phyloP scores from a whole-genome alignment of 129 eudicot species.

The Deinandra increscens region DNA sequence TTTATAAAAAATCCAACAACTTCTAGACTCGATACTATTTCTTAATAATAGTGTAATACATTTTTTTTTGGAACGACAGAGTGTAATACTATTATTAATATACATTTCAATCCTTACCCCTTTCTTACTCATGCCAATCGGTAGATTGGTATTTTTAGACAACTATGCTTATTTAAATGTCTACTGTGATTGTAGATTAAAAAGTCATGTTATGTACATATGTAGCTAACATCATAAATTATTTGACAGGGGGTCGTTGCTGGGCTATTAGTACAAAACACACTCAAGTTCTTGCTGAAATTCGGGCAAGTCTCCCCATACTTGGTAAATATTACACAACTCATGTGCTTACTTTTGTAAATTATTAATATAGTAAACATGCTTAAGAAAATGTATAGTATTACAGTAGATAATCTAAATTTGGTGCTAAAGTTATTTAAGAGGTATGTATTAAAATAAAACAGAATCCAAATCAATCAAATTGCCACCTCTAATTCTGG shows the following conservation, averaged over 20 bases:
- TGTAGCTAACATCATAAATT: slow-evolving; percentile 13
- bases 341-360: not conserved
- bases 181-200: not conserved
- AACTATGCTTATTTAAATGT: not conserved
- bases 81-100: no score
- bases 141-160: slow-evolving; percentile 4
- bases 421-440: not conserved
- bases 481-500: not conserved
- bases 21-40: not conserved
- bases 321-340: slow-evolving; percentile 53
- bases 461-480: not conserved
- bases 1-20: not conserved
- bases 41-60: no score
- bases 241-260: slow-evolving; percentile 85
- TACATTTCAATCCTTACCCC: not conserved
- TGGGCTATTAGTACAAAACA: slow-evolving; percentile 90
- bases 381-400: not conserved
- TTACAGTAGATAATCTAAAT: not conserved
- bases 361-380: not conserved
- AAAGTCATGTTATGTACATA: not conserved
- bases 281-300: slow-evolving; percentile 79
- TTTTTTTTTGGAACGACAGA: no score
- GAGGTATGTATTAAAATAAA: not conserved
- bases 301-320: slow-evolving; percentile 82
- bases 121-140: not conserved